Base-by-base conservation (phyloP, 495 filamentous ascomycete species). In the Hypoxylon subgilvum region DNA sequence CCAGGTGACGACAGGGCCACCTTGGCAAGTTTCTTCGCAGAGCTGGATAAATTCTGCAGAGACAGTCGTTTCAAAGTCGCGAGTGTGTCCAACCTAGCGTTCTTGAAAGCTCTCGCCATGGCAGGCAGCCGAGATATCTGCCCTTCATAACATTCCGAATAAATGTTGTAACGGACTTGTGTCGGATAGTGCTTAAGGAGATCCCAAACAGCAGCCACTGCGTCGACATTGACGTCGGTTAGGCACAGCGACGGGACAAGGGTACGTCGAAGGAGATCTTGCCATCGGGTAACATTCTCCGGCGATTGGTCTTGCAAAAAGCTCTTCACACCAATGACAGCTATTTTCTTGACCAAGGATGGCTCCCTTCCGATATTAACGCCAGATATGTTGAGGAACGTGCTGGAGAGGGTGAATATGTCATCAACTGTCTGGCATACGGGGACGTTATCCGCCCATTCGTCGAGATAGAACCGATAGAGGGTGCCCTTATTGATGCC, bases 401-500 rank as follows among this genome's bases (percentile, higher is more conserved):
- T 91, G 36, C 85, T 84, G 72, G 90, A 96, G 8, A 99, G 83
- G 2, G 84, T 82, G 65, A 97, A 94, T 2, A 99, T 79, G 66
- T 99, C 94, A 60, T 96, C 91, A 4, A 96, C 83, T 2, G 78
- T 87, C 67, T 96, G 92, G 66, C 94, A 97, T 7, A 96, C 74
- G 1, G 95, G 95, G 22, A 97, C 79, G 57, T 91, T 93, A 57
- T 97, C 93, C 7, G 88, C 80, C 95, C 95, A 99, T 48, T 97
- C 92, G 52, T 97, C 93, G 86, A 91, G 96, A 72, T 97, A 99
- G 69, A 95, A 97, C 19, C 88, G 82, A 66, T 96, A 96, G 40
- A 86, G 83, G 3, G 79, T 82, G 5, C 86, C 87, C 65, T 92
- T 89, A 31, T 81, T 83, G 4, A 78, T 82, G 56, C 92, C 91